Evolutionary conservation across 495 filamentous ascomycete genomes (phyloP), one percentile per base, ranked within the genome.

Genomic region (Penicillium soppii): DNA sequence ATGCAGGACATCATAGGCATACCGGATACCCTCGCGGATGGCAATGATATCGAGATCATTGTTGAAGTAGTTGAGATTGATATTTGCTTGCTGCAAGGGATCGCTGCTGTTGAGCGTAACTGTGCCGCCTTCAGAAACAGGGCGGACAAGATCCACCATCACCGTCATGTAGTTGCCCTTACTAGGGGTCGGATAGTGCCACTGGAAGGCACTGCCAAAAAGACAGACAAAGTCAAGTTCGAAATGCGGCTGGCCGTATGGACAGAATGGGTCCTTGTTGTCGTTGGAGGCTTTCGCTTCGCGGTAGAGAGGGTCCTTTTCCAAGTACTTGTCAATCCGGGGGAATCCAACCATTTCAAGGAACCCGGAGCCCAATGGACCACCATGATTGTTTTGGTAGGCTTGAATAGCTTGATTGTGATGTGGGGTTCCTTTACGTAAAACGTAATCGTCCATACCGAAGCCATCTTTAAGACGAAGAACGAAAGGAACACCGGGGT

Each of bases 171-270:
- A 70, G 47, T 73, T 72, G 5, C 80, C 79, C n/a, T 56, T 30
- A 0, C 61, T 53, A 4, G 80, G 80, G 0, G 64, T 62, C 0
- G 78, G 79, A 53, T 75, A 76, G 57, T 85, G 81, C 79, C 79
- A 83, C 59, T 83, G 81, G 76, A 84, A 84, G 8, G 81, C 79
- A 44, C 69, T 71, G 23, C 71, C 63, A 56, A 83, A 83, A 67
- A 83, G 74, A 38, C 72, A 66, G 36, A 85, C 75, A 45, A 84
- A 85, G 60, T 84, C 81, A 42, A 86, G 72, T 66, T 85, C 81
- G 56, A 85, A 84, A 54, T 85, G 81, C 20, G 81, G 82, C 58
- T 85, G 79, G 32, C 73, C 73, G n/a, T 52, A 74, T 10, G 81
- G 82, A 9, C 76, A 74, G 56, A 83, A 82, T 7, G 81, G 80